Evolutionary conservation across 768 basidiomycete species (phyloP), one percentile per base, ranked within the genome.

Genomic region (Kwoniella europaea): DNA sequence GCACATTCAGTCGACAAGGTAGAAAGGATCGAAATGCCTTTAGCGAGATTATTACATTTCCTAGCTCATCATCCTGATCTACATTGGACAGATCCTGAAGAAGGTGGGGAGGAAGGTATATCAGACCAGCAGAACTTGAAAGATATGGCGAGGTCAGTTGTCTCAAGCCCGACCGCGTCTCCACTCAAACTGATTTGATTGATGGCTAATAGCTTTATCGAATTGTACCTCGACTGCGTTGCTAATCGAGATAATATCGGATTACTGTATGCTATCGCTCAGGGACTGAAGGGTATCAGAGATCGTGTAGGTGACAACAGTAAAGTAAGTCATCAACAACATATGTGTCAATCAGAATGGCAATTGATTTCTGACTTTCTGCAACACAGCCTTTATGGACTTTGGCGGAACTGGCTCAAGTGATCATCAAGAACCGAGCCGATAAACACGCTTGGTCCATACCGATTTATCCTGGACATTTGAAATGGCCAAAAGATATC

Each of bases 61-160:
- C 86, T 98, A 4, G 93, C 94, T 0, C 95, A 97, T 79, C 97
- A 99, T 81, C 96, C 96, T 4, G 97, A 99, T 83, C 95, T 94
- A 76, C 69, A 67, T 0, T 87, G 86, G 55, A 86, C 87, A 2
- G 87, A 88, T 46, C 54, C 55, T 22, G 71, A 24, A 29, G 55
- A 65, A 60, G 68, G 63, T 52, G 62, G 65, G 3, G 41, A 63
- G 42, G 68, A 69, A 27, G 58, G 52, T 12, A 58, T 65, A n/a
- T 22, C 35, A 5, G 58, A 65, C 35, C 24, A 58, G 44, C 68
- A 70, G 43, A 90, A 90, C 53, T 82, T 95, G 46, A 86, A 88
- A 43, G 90, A 92, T 76, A 90, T 94, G 76, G 89, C 91, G 24
- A 92, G 91, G 94, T 97, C 74, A 57, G 90, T 79, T 57, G 62